phyloP scores from a whole-genome alignment of 768 basidiomycete species.

The Pleurotus giganteus region DNA sequence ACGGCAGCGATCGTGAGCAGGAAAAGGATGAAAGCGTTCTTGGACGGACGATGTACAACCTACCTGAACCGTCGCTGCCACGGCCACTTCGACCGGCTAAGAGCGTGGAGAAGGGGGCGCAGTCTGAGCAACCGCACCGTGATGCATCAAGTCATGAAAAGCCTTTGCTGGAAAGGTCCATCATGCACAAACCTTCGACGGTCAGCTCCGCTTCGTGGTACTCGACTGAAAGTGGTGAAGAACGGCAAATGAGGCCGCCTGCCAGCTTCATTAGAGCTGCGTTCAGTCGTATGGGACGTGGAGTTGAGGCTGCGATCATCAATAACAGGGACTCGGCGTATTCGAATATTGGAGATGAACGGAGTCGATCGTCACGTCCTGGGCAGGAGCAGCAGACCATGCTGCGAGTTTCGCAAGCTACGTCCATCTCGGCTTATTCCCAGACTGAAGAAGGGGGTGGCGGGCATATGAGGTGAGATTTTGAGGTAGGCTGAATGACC shows the following conservation, averaged over 20 bases:
- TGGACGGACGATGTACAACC: not conserved
- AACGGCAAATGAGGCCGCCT: conserved; percentile 23
- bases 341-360: conserved; percentile 4
- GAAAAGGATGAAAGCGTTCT: conserved; percentile 15
- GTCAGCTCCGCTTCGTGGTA: conserved; percentile 25
- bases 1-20: conserved; percentile 13
- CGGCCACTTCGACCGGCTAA: conserved; percentile 14
- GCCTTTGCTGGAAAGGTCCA: conserved; percentile 7
- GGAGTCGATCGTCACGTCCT: not conserved
- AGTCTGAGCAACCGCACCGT: not conserved
- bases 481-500: not conserved
- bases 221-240: conserved; percentile 30
- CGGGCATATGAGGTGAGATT: not conserved
- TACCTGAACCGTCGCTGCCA: conserved; percentile 12
- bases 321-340: conserved; percentile 15
- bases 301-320: conserved; percentile 13
- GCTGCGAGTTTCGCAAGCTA: conserved; percentile 1
- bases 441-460: conserved; percentile 1
- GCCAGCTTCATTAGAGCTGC: conserved; percentile 36
- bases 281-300: conserved; percentile 22
- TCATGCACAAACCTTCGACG: conserved; percentile 27
- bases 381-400: not conserved
- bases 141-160: not conserved
- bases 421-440: conserved; percentile 2
- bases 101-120: conserved; percentile 10